Base-by-base conservation (phyloP, 371 early-diverging fungal species). In the Apophysomyces sp. region DNA sequence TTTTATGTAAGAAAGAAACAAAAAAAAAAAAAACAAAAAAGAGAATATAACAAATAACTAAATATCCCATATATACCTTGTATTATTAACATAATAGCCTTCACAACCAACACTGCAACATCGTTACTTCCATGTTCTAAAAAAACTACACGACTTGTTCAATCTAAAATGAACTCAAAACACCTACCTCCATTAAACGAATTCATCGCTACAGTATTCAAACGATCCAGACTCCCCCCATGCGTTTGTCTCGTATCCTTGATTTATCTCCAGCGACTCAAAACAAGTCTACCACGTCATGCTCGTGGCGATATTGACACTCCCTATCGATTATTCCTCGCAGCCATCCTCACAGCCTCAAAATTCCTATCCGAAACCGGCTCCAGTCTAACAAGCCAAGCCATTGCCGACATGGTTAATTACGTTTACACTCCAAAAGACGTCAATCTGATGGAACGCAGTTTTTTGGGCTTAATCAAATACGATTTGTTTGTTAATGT, bases 221-320 rank as follows among this genome's bases (percentile, higher is more conserved):
- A 69, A 60, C 62, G 76, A 40, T 77, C 76, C 6, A 73, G 75
- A 62, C 57, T 80, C 40, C 66, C 77, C 15, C 78, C 81, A 11
- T 69, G 70, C 52, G 74, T 78, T 21, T 80, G 89, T 24, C 82
- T 88, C 1, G 86, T 88, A 4, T 84, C 89, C 0, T 68, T 90
- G 36, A 85, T 92, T 32, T 92, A 92, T 64, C 82, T 92, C n/a
- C 83, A 89, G 56, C 78, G 90, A 54, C 78, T 90, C n/a, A 85
- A 89, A 65, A 73, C 68, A n/a, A 71, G 77, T 28, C 62, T 92
- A 60, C 86, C 89, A 1, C 74, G 69, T 27, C 78, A 81, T 62
- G 90, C 92, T 39, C 83, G 85, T 37, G 90, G 90, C 15, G 85
- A 87, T 55, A 73, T 82, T 13, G 92, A 89, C 61, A 89, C 92